A percentile compares a stretch with the other conserved stretches of the same genome.
phyloP scores from a whole-genome alignment of 2,329 filamentous ascomycete species.

The Trichoderma koningiopsis region DNA sequence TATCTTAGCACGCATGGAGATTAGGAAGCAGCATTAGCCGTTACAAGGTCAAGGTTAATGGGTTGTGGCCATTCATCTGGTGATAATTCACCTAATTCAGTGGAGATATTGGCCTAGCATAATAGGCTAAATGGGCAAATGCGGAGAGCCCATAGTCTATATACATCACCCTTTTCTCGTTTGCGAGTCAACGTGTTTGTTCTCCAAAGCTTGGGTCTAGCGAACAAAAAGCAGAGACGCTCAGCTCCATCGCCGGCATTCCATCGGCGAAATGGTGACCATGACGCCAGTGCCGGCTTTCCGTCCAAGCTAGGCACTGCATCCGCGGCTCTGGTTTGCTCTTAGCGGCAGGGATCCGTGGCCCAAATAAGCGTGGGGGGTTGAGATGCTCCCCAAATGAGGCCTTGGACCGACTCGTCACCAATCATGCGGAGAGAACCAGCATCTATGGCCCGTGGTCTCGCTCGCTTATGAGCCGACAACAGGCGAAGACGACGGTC shows the following conservation, averaged over 20 bases:
- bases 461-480: conserved; percentile 3
- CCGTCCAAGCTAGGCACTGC: conserved; percentile 14
- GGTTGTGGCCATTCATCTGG: background rate
- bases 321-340: conserved; percentile 16
- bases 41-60: background rate
- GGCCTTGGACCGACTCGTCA: background rate
- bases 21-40: background rate
- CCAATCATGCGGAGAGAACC: background rate
- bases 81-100: conserved; percentile 21
- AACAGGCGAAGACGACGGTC: background rate
- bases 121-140: conserved; percentile 19
- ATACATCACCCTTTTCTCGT: background rate
- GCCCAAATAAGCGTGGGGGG: conserved; percentile 12
- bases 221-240: background rate
- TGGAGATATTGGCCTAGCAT: conserved; percentile 6
- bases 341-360: conserved; percentile 3
- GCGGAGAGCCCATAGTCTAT: conserved; percentile 7
- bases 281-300: conserved; percentile 20
- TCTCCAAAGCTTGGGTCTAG: background rate
- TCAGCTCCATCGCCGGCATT: conserved; percentile 17
- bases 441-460: background rate
- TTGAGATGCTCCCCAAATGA: background rate
- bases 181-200: background rate
- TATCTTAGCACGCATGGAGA: background rate
- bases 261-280: conserved; percentile 19